Percentiles rank a stretch among this genome's conserved stretches.
phyloP scores from a whole-genome alignment of 306 rosid genomes.

The Rubus parviflorus region DNA sequence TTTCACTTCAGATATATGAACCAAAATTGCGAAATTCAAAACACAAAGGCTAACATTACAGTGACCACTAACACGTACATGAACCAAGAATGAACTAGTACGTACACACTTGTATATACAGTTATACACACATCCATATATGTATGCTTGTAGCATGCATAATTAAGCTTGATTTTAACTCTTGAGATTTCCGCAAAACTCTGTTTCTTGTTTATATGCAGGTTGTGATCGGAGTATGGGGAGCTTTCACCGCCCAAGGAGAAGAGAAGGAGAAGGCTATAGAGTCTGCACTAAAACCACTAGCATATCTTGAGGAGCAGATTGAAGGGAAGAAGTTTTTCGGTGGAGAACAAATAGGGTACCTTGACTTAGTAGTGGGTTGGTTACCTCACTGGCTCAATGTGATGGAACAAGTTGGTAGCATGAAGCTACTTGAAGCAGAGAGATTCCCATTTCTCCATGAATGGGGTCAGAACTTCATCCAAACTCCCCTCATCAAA shows the following conservation, averaged over 20 bases:
- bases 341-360: slow-evolving; percentile 39
- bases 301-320: slow-evolving; percentile 43
- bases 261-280: slow-evolving; percentile 46
- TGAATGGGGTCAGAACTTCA: slow-evolving; percentile 56
- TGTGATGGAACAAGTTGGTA: slow-evolving; percentile 49
- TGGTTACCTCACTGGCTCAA: slow-evolving; percentile 46
- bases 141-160: background rate
- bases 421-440: slow-evolving; percentile 39
- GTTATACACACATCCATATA: no score
- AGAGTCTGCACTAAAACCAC: slow-evolving; percentile 36
- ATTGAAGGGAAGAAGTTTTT: slow-evolving; percentile 50
- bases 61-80: no score
- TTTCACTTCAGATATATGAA: no score
- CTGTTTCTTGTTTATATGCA: slow-evolving; percentile 5
- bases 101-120: no score
- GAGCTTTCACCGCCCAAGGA: slow-evolving; percentile 41
- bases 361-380: slow-evolving; percentile 39
- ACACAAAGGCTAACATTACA: no score
- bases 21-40: no score
- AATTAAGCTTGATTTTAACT: background rate
- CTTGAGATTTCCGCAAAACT: background rate
- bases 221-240: slow-evolving; percentile 32
- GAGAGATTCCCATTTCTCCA: slow-evolving; percentile 50
- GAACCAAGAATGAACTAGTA: no score
- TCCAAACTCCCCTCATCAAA: slow-evolving; percentile 44